Percentiles rank a stretch among this genome's conserved stretches.
phyloP scores from a whole-genome alignment of 169 alveolate genomes.

The Plasmodium vivax region DNA sequence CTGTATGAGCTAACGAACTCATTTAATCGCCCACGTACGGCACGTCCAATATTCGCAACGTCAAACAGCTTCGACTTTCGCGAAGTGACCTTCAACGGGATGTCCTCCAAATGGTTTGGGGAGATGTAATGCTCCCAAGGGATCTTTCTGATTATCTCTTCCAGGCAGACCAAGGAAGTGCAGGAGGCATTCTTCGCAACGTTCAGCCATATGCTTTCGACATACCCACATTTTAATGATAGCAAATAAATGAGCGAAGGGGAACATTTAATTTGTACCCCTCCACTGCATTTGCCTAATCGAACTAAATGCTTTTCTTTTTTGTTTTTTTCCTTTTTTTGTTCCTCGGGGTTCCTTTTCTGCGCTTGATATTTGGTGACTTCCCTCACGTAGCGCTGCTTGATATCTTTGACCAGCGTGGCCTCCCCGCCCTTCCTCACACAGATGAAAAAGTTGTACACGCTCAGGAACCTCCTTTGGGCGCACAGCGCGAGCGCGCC shows the following conservation, averaged over 20 bases:
- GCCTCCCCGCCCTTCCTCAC: slow-evolving; percentile 64
- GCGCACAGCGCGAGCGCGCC: not conserved
- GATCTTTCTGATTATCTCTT: slow-evolving; percentile 3
- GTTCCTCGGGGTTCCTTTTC: not conserved
- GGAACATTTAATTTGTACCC: slow-evolving; percentile 55
- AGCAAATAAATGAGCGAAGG: slow-evolving; percentile 51
- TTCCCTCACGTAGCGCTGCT: slow-evolving; percentile 25
- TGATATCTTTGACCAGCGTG: slow-evolving; percentile 46
- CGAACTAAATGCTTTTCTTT: slow-evolving; percentile 64
- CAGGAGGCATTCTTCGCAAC: slow-evolving; percentile 45
- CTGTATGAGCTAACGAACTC: not conserved
- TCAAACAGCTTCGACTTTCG: slow-evolving; percentile 49
- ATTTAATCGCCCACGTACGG: not conserved
- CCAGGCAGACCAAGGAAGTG: slow-evolving; percentile 18
- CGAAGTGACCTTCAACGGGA: slow-evolving; percentile 38
- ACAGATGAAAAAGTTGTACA: slow-evolving; percentile 58
- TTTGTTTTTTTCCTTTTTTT: not conserved
- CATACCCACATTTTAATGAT: slow-evolving; percentile 51
- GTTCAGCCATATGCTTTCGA: slow-evolving; percentile 73
- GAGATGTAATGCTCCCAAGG: slow-evolving; percentile 35
- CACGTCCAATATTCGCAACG: not conserved
- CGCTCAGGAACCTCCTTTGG: slow-evolving; percentile 16
- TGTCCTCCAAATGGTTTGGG: slow-evolving; percentile 12
- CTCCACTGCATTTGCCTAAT: slow-evolving; percentile 49
- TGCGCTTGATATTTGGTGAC: slow-evolving; percentile 31